Evolutionary conservation across 768 basidiomycete species (phyloP).

Genomic region (Nidularia pulvinata): DNA sequence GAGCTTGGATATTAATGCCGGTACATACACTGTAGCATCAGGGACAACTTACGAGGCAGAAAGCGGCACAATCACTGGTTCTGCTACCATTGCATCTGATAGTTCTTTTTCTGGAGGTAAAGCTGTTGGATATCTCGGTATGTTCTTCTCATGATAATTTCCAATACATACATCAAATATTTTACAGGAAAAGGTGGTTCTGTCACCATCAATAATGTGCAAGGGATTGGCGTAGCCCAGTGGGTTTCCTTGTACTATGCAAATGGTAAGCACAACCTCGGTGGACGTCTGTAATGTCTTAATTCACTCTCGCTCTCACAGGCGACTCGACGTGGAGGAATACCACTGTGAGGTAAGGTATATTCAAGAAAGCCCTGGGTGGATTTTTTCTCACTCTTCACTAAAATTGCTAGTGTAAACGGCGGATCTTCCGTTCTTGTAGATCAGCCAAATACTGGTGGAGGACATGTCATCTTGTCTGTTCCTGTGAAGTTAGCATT

Average conservation of each 20-base stretch:
- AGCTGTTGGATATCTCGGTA: slow-evolving; percentile 57
- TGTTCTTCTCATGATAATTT: neutral
- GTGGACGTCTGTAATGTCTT: neutral
- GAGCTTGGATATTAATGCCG: slow-evolving; percentile 48
- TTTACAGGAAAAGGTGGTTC: slow-evolving; percentile 53
- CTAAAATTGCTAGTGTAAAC: slow-evolving; percentile 41
- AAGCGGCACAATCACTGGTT: slow-evolving; percentile 44
- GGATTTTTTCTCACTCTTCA: neutral
- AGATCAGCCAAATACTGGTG: slow-evolving; percentile 59
- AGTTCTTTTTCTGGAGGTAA: slow-evolving; percentile 50
- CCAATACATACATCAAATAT: neutral
- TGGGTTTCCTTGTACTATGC: slow-evolving; percentile 66
- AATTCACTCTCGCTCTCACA: slow-evolving; percentile 5
- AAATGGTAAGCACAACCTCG: slow-evolving; percentile 31
- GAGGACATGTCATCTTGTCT: slow-evolving; percentile 50
- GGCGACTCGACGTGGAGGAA: slow-evolving; percentile 58
- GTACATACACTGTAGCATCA: slow-evolving; percentile 45
- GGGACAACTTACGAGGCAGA: slow-evolving; percentile 62
- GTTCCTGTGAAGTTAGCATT: slow-evolving; percentile 55
- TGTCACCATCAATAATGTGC: slow-evolving; percentile 53
- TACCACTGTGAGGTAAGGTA: slow-evolving; percentile 52
- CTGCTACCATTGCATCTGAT: slow-evolving; percentile 38
- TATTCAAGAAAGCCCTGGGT: neutral
- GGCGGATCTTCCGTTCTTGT: slow-evolving; percentile 51
- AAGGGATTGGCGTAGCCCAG: slow-evolving; percentile 50